phyloP scores from a whole-genome alignment of 305 asterid species.

The Fraxinus floribunda region DNA sequence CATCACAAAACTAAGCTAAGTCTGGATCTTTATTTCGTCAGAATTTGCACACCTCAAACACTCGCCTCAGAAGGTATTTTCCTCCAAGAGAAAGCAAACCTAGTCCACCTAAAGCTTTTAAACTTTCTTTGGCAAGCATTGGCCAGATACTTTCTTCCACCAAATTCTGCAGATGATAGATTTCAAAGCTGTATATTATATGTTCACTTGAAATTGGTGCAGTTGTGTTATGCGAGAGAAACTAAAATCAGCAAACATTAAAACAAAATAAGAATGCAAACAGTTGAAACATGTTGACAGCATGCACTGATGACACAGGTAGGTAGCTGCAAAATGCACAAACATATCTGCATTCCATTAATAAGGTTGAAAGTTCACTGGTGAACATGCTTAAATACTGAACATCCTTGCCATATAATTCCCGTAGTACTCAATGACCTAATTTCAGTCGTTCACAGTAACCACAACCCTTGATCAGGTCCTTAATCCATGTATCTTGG shows the following conservation, averaged over 20 bases:
- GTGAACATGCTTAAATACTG: neutral
- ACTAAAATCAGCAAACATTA: neutral
- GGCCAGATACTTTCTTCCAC: slow-evolving; percentile 85
- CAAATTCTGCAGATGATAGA: slow-evolving; percentile 62
- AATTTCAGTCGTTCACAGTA: neutral
- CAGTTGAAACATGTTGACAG: slow-evolving; percentile 4
- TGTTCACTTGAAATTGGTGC: neutral
- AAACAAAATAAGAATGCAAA: neutral
- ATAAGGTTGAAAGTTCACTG: neutral
- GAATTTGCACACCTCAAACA: slow-evolving; percentile 70
- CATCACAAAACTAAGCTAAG: slow-evolving; percentile 1
- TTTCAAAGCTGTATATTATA: slow-evolving; percentile 21
- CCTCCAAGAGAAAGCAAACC: slow-evolving; percentile 97
- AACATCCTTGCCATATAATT: neutral
- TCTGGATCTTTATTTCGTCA: slow-evolving; percentile 18
- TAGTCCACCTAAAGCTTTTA: slow-evolving; percentile 85
- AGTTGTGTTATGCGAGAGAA: neutral
- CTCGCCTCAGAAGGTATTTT: slow-evolving; percentile 75
- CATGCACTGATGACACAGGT: neutral
- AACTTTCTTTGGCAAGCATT: slow-evolving; percentile 83
- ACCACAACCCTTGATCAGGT: neutral
- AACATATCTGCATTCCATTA: neutral
- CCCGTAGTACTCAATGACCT: neutral
- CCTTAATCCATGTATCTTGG: neutral
- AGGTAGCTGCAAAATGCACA: neutral